These are phyloP conservation scores for Phaffia australis DNA, from an alignment of 768 basidiomycete species.

Conservation along the genomic window DNA sequence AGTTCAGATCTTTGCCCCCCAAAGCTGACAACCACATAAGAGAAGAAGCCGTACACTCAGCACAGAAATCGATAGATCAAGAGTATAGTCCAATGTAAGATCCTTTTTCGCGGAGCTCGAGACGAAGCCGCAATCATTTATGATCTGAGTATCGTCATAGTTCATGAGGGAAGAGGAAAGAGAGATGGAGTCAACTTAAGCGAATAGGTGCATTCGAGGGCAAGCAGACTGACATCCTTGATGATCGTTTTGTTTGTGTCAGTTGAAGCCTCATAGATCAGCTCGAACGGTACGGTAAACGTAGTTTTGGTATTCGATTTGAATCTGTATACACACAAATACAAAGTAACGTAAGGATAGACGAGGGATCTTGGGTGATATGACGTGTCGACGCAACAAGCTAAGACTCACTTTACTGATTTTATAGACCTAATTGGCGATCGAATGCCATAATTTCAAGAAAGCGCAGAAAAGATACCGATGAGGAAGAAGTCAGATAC, in stretches of 20 bases:
- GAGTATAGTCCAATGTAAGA: slow-evolving; percentile 17
- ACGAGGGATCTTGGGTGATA: neutral
- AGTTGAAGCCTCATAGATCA: slow-evolving; percentile 1
- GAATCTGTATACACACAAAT: neutral
- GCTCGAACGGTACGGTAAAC: slow-evolving; percentile 9
- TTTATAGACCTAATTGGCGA: neutral
- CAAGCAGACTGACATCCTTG: neutral
- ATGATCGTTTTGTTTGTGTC: slow-evolving; percentile 9
- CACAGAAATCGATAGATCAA: too few relatives aligned
- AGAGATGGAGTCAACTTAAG: neutral
- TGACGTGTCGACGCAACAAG: neutral
- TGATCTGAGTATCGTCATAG: neutral
- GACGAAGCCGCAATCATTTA: slow-evolving; percentile 10
- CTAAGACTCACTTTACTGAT: neutral
- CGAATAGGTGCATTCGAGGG: neutral
- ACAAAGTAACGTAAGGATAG: too few relatives aligned
- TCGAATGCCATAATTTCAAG: neutral
- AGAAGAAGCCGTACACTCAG: too few relatives aligned
- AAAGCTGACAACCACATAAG: too few relatives aligned
- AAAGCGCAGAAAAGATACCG: neutral
- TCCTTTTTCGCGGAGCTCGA: slow-evolving; percentile 4
- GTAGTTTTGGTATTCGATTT: slow-evolving; percentile 17
- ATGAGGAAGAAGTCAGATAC: neutral
- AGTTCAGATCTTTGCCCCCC: too few relatives aligned
- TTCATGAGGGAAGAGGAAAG: too few relatives aligned